phyloP scores from a whole-genome alignment of 179 eudicot genomes.

The Heliamphora ciliata region DNA sequence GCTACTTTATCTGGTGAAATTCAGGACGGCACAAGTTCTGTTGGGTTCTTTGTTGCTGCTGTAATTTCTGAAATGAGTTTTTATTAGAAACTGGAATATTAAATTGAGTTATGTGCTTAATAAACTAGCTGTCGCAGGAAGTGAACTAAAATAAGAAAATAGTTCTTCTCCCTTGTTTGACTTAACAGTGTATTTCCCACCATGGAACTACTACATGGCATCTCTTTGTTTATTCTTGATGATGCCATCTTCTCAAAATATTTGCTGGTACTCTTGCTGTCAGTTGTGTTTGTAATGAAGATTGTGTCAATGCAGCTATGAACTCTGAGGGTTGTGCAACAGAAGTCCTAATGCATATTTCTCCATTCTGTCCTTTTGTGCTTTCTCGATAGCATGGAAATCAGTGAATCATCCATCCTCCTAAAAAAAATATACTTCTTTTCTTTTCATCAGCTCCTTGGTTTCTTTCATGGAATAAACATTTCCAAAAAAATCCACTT shows the following conservation, averaged over 20 bases:
- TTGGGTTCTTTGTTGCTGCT: conserved; percentile 6
- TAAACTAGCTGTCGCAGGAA: background rate
- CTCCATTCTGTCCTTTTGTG: conserved; percentile 1
- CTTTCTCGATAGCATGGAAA: background rate
- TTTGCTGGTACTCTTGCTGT: conserved; percentile 2
- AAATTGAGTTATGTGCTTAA: background rate
- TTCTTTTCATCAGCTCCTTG: background rate
- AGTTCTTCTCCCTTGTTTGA: background rate
- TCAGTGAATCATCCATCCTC: background rate
- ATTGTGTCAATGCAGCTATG: background rate
- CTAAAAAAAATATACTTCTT: background rate
- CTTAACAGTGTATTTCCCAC: background rate
- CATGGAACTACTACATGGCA: background rate
- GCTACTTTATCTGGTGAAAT: background rate
- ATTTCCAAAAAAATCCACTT: background rate
- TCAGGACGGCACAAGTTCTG: background rate
- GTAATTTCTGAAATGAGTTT: background rate
- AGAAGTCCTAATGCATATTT: background rate
- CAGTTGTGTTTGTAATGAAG: background rate
- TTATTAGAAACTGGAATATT: background rate
- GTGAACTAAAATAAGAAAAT: background rate
- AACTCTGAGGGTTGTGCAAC: background rate
- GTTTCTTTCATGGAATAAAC: background rate
- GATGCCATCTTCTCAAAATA: background rate
- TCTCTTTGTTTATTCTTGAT: background rate